Evolutionary conservation across 1,139 yeast species (phyloP), one percentile per base, ranked within the genome.

Genomic region (Geotrichum klebahnii): DNA sequence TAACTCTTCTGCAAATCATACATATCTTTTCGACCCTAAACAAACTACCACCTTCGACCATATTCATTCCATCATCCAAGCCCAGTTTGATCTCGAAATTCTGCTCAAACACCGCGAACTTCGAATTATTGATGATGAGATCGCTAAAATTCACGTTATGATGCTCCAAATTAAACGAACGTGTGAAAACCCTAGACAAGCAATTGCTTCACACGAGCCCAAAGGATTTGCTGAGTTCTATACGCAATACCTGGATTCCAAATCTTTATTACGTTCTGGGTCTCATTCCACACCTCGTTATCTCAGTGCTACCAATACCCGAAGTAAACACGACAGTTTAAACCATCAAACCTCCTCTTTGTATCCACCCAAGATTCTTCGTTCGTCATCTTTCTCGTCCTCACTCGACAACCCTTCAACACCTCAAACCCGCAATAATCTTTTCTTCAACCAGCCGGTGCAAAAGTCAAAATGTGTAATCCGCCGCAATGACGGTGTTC

Each of bases 91-190:
- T 63, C 66, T 84, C 50, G 94, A 85, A 63, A 81, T 84, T 14
- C 66, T 85, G 44, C 70, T 84, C 55, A 84, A 82, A 56, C 89
- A 84, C 64, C 76, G 81, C 52, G 90, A 85, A 63, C 69, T 81
- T 46, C 70, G 74, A 23, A 65, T 75, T 40, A 75, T 84, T 3
- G 80, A 81, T 54, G 77, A 76, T 53, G 90, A 84, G 60, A 75
- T 82, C 9, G 77, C 80, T 28, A 80, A 80, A 58, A 80, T 83
- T 26, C 84, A 82, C 60, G 74, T 61, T 77, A 81, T 62, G 80
- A 79, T 57, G 77, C 69, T 59, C 54, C 70, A 52, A 61, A 53
- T 65, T 46, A 65, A 68, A 50, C 58, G 59, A 22, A 56, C 61
- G 38, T 55, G 57, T 51, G 54, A 50, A 44, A 57, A 47, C 22